These are phyloP conservation scores for Tillandsia leiboldiana DNA, from an alignment of 176 grass and related monocot genomes.

Conservation along the genomic window DNA sequence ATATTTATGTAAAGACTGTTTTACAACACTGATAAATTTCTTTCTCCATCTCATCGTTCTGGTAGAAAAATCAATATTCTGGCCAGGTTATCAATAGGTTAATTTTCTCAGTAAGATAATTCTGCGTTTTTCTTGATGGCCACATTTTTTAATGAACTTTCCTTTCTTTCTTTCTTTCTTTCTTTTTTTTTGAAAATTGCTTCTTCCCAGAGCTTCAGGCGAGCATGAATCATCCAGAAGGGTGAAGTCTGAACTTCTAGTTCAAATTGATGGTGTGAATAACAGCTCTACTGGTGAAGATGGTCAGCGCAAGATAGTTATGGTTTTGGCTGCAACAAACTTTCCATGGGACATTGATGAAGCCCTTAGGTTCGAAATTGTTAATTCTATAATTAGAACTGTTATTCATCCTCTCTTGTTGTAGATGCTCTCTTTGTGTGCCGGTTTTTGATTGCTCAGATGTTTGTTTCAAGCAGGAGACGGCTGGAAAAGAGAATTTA, in stretches of 20 bases:
- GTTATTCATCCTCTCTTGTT: conserved; percentile 1
- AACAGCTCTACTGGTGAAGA: conserved; percentile 77
- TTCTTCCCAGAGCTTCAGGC: conserved; percentile 59
- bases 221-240: conserved; percentile 99
- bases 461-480: conserved; percentile 52
- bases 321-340: conserved; percentile 92
- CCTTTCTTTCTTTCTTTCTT: conserved; percentile 4
- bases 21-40: too few species aligned
- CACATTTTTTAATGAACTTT: too few species aligned
- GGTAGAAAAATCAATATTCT: too few species aligned
- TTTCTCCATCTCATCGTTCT: too few species aligned
- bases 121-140: too few species aligned
- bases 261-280: conserved; percentile 97
- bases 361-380: conserved; percentile 59
- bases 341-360: conserved; percentile 99
- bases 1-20: too few species aligned
- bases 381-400: conserved; percentile 2
- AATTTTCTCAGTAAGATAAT: too few species aligned
- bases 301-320: conserved; percentile 87
- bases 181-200: neutral
- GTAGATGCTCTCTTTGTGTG: neutral
- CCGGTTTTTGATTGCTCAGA: conserved; percentile 7
- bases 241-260: conserved; percentile 96
- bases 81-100: too few species aligned
- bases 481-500: conserved; percentile 97